Percentiles rank a stretch among this genome's conserved stretches.
These are phyloP conservation scores for Ceratobasidium sp. DNA, from an alignment of 1,284 basidiomycete genomes.

Conservation along the genomic window DNA sequence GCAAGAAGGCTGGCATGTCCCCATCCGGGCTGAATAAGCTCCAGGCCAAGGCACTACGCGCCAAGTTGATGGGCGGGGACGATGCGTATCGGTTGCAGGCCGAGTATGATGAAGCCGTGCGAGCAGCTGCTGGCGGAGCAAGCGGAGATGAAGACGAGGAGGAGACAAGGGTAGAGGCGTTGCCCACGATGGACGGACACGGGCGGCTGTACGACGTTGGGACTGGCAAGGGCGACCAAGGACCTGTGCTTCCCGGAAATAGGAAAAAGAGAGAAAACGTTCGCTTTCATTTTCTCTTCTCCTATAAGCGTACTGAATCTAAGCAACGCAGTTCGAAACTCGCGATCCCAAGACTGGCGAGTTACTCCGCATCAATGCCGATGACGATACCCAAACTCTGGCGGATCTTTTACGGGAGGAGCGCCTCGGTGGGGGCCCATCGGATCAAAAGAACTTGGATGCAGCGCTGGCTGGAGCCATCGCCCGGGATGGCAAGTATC, in stretches of 20 bases:
- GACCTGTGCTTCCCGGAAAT: conserved; percentile 63
- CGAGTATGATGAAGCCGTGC: conserved; percentile 76
- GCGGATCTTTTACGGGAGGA: conserved; percentile 95
- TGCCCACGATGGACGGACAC: conserved; percentile 88
- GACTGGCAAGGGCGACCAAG: conserved; percentile 59
- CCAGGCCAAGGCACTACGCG: conserved; percentile 90
- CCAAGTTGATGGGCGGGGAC: conserved; percentile 80
- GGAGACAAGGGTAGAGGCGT: conserved; percentile 70
- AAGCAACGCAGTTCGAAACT: conserved; percentile 70
- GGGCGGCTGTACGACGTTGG: conserved; percentile 94
- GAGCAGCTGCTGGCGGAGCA: conserved; percentile 47
- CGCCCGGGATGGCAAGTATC: conserved; percentile 83
- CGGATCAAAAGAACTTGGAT: conserved; percentile 91
- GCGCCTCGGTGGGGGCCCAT: conserved; percentile 83
- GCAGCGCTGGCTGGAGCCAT: conserved; percentile 88
- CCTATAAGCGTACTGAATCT: not conserved
- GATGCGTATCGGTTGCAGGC: conserved; percentile 77
- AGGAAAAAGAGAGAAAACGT: conserved; percentile 74
- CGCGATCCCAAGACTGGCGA: conserved; percentile 89
- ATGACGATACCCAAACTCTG: conserved; percentile 86
- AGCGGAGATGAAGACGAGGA: conserved; percentile 54
- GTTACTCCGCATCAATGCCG: conserved; percentile 72
- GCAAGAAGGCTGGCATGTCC: conserved; percentile 37
- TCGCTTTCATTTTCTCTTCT: conserved; percentile 32
- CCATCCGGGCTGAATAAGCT: conserved; percentile 80